Evolutionary conservation across 2,329 filamentous ascomycete genomes (phyloP), one percentile per base, ranked within the genome.

Genomic region (Madurella mycetomatis): DNA sequence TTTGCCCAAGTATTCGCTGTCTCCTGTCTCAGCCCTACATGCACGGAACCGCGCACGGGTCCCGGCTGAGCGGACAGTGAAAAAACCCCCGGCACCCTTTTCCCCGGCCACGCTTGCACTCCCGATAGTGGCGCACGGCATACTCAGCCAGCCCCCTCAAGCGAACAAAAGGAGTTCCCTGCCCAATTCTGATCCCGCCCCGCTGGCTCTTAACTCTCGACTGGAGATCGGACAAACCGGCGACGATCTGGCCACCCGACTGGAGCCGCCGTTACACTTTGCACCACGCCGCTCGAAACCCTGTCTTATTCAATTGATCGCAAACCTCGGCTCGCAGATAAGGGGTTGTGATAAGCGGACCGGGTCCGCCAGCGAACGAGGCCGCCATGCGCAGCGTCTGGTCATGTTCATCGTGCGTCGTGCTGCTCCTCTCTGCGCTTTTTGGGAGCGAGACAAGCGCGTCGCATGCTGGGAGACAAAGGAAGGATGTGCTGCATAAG

Each of bases 361-460:
- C 48, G 47, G 54, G 40, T 41, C 51, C 43, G 49, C 41, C 47
- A 34, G 34, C 41, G 25, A 47, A n/a, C 37, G 40, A 47, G 46
- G 49, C 48, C 58, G 54, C 55, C 41, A 66, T 66, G 64, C 64
- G 54, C 58, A 58, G 58, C 37, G 47, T 62, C 42, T 64, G 62
- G 61, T 56, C 61, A 42, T 65, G 62, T 53, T 60, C 60, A 49
- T 59, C 65, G 39, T 66, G 63, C 54, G 55, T 55, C 37, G 52
- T 55, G n/a, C 51, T 66, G 48, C 58, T 64, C 17, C 40, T 64
- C 46, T 55, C 56, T 45, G 61, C 59, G n/a, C 43, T 66, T 19
- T 37, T 66, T 7, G 63, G 62, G 34, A 42, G 48, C 37, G 58
- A 62, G 34, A 60, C 55, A 49, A 54, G 59, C 52, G 64, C 64